Conservation (phyloP, 2,329 filamentous ascomycete species). For the Aspergillus ustus region DNA sequence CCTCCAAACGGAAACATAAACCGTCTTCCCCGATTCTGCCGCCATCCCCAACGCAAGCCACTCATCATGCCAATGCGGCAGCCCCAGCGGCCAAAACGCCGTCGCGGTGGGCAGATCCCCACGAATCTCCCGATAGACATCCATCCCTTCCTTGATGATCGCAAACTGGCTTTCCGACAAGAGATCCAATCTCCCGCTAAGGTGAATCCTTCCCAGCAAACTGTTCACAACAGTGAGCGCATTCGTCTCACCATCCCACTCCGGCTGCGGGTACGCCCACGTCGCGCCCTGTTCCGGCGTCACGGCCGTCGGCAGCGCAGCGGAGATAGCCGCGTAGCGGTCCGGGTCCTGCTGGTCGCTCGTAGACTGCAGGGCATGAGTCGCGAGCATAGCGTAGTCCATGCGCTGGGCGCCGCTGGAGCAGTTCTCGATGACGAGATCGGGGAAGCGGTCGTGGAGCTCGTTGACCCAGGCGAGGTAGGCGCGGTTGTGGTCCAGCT, state of each 20-base stretch:
- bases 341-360: constrained; percentile 43
- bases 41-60: constrained; percentile 36
- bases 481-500: constrained; percentile 38
- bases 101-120: constrained; percentile 22
- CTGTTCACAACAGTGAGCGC: constrained; percentile 41
- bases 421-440: constrained; percentile 44
- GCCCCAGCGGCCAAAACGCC: constrained; percentile 41
- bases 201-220: constrained; percentile 37
- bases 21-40: not conserved
- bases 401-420: constrained; percentile 42
- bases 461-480: constrained; percentile 39
- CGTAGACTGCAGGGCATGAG: constrained; percentile 40
- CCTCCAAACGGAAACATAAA: constrained; percentile 30
- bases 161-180: constrained; percentile 28
- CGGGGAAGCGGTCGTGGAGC: constrained; percentile 32
- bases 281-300: constrained; percentile 41
- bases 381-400: constrained; percentile 42
- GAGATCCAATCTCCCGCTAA: constrained; percentile 36
- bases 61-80: constrained; percentile 38
- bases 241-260: constrained; percentile 42
- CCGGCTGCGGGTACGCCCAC: constrained; percentile 44
- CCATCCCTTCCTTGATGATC: constrained; percentile 36
- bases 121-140: constrained; percentile 35
- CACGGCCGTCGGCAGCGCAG: constrained; percentile 38
- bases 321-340: constrained; percentile 38